Percentiles rank a stretch among this genome's conserved stretches.
These are phyloP conservation scores for Tolypocladium tundrense DNA, from an alignment of 2,329 filamentous ascomycete species.

Conservation along the genomic window DNA sequence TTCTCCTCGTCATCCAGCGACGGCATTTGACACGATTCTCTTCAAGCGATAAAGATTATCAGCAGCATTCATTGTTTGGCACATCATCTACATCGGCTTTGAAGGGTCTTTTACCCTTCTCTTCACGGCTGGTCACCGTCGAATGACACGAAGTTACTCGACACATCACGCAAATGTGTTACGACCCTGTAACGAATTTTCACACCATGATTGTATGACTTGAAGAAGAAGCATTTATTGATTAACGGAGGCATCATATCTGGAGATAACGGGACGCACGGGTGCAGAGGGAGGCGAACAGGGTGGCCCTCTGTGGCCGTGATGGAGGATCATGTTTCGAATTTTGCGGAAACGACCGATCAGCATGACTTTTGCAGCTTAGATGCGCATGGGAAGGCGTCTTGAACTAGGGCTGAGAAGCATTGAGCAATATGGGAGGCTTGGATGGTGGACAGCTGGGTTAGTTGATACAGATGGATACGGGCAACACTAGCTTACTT, in stretches of 20 bases:
- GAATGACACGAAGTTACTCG: conserved; percentile 20
- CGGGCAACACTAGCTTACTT: background rate
- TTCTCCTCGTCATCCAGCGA: conserved; percentile 29
- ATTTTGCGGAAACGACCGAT: conserved; percentile 8
- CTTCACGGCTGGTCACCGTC: conserved; percentile 22
- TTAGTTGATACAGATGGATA: background rate
- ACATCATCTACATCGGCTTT: background rate
- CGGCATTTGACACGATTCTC: conserved; percentile 31
- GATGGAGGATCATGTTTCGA: conserved; percentile 16
- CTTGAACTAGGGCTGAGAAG: conserved; percentile 5
- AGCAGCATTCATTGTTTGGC: background rate
- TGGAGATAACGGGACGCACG: background rate
- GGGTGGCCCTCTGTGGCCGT: background rate
- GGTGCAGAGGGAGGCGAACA: background rate
- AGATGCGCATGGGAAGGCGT: conserved; percentile 10
- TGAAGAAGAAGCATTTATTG: conserved; percentile 25
- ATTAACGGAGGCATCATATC: conserved; percentile 4
- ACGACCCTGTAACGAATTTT: conserved; percentile 20
- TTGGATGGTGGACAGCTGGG: conserved; percentile 3
- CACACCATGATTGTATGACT: conserved; percentile 23
- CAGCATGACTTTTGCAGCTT: conserved; percentile 8
- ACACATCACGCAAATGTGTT: conserved; percentile 21
- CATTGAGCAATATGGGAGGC: conserved; percentile 6
- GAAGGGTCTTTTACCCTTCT: conserved; percentile 12
- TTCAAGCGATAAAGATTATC: conserved; percentile 7